A percentile compares a stretch with the other conserved stretches of the same genome.
These are phyloP conservation scores for Phytophthora cryptogea DNA, from an alignment of 352 stramenopile species.

Conservation along the genomic window DNA sequence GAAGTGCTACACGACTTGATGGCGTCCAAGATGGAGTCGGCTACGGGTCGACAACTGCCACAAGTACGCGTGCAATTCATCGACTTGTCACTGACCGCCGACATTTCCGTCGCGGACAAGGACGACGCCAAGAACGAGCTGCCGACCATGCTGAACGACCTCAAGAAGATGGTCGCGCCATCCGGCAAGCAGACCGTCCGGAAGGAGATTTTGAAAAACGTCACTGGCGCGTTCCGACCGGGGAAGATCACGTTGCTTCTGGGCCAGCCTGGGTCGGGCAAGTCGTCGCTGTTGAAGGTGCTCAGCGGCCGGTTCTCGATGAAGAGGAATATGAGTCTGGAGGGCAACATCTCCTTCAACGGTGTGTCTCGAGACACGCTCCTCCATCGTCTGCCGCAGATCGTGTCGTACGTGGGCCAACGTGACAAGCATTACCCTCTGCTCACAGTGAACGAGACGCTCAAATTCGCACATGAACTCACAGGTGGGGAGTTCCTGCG, in stretches of 20 bases:
- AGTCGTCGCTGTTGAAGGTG: conserved; percentile 23
- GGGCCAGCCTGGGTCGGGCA: conserved; percentile 16
- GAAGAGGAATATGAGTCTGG: conserved; percentile 30
- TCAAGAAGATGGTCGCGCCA: conserved; percentile 24
- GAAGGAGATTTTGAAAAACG: conserved; percentile 36
- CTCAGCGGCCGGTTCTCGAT: conserved; percentile 26
- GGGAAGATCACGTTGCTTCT: conserved; percentile 25
- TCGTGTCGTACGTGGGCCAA: conserved; percentile 28
- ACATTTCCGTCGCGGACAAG: conserved; percentile 28
- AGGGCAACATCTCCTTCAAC: conserved; percentile 28
- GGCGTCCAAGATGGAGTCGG: conserved; percentile 22
- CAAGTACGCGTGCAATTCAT: conserved; percentile 38
- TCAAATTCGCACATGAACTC: conserved; percentile 23
- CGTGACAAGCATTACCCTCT: conserved; percentile 26
- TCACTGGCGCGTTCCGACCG: conserved; percentile 19
- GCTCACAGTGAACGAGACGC: conserved; percentile 24
- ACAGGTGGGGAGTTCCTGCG: conserved; percentile 13
- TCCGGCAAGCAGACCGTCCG: conserved; percentile 25
- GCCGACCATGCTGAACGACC: conserved; percentile 37
- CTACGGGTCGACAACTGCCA: conserved; percentile 28
- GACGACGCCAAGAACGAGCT: conserved; percentile 30
- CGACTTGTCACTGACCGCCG: conserved; percentile 20
- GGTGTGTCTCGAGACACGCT: conserved; percentile 1
- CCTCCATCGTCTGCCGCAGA: conserved; percentile 15
- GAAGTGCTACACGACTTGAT: conserved; percentile 34